Evolutionary conservation across 202 grass and related monocot species (phyloP).

Genomic region (Brachypodium distachyon): DNA sequence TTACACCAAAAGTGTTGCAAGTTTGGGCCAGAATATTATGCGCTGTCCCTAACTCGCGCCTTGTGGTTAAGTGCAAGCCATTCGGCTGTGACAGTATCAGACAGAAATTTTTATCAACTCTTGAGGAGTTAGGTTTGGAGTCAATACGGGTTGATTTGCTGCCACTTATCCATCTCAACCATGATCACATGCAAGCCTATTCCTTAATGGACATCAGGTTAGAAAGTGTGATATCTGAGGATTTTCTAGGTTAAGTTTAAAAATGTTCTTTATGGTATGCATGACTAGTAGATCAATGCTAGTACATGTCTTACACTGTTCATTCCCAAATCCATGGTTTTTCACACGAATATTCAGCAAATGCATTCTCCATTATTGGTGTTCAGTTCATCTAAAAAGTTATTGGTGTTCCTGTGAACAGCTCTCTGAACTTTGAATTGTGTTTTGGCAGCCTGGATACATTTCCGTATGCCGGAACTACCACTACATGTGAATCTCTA

Average conservation of each 20-base stretch:
- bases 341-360: neutral
- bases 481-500: conserved; percentile 93
- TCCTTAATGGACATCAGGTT: conserved; percentile 99
- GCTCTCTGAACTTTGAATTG: conserved; percentile 2
- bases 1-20: conserved; percentile 88
- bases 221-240: neutral
- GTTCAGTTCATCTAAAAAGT: no score
- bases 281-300: neutral
- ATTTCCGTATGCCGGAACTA: conserved; percentile 98
- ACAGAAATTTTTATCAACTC: conserved; percentile 76
- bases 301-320: neutral
- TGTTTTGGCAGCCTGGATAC: conserved; percentile 78
- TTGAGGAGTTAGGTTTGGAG: conserved; percentile 84
- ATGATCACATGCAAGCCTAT: conserved; percentile 99
- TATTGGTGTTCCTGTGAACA: neutral
- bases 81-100: conserved; percentile 93
- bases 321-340: neutral
- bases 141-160: conserved; percentile 82
- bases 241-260: neutral
- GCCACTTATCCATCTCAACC: conserved; percentile 95
- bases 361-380: neutral
- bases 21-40: conserved; percentile 93
- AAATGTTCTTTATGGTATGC: neutral
- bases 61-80: conserved; percentile 96
- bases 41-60: conserved; percentile 81